Evolutionary conservation across 345 rosid genomes (phyloP).

Genomic region (Ceriops zippeliana): DNA sequence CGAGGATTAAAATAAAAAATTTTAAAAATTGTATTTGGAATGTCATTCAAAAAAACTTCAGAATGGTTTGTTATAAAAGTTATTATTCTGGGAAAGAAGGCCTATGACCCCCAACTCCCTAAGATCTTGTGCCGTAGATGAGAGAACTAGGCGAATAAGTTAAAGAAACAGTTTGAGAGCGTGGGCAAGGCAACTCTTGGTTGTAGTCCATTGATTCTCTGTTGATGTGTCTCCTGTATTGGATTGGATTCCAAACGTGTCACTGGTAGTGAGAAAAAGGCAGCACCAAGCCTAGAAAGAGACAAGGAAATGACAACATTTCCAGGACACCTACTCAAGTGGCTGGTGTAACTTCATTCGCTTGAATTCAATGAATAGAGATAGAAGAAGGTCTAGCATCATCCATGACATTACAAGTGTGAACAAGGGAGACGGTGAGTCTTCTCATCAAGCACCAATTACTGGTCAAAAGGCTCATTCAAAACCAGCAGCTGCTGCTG

Average conservation of each 20-base stretch:
- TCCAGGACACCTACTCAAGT: constrained; percentile 96
- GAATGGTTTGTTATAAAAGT: too few species aligned
- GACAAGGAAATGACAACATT: constrained; percentile 2
- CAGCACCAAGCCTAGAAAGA: neutral
- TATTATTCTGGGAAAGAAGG: too few species aligned
- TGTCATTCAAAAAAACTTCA: too few species aligned
- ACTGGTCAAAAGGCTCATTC: constrained; percentile 56
- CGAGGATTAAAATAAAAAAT: too few species aligned
- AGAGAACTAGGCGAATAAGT: too few species aligned
- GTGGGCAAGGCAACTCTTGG: too few species aligned
- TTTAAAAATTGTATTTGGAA: too few species aligned
- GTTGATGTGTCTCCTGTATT: too few species aligned
- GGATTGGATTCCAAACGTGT: neutral
- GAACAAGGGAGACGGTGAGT: constrained; percentile 47
- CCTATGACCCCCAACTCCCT: too few species aligned
- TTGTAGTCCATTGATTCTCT: too few species aligned
- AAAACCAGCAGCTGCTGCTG: constrained; percentile 25
- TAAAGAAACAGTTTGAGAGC: too few species aligned
- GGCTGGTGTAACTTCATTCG: constrained; percentile 85
- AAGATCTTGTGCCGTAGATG: too few species aligned
- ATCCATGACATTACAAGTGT: constrained; percentile 84
- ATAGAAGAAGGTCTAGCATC: constrained; percentile 84
- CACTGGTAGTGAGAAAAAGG: neutral
- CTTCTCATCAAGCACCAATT: constrained; percentile 49
- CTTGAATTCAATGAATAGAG: constrained; percentile 76